Base-by-base conservation (phyloP, 164 flowering plant species). In the Akebia trifoliata region DNA sequence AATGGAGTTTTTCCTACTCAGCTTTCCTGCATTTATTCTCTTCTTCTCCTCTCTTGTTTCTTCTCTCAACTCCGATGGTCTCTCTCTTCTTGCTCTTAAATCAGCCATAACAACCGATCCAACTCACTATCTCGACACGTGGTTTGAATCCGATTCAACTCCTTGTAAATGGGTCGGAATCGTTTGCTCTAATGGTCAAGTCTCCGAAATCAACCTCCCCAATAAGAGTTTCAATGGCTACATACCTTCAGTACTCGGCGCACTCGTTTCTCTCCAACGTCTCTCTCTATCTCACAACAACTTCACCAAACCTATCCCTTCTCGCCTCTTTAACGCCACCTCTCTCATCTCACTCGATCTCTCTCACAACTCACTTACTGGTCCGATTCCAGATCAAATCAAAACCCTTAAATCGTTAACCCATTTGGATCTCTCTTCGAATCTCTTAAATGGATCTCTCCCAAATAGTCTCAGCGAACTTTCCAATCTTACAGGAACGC, bases 51-150 rank as follows among this genome's bases (percentile, higher is more conserved):
- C 37, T 1, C 37, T 54, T 20, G 31, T 57, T 8, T 52, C 50
- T 52, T 71, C 87, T 7, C 79, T 87, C 49, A 93, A 72, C 75
- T 64, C 96, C 8, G 99, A 94, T 57, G 97, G 96, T 3, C 78
- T 94, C 32, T 71, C 97, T 1, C 96, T 94, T 40, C 83, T 94
- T 11, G 86, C 99, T 8, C 85, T 94, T 31, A 94, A 93, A 75
- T 66, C 89, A 24, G 90, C 99, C 67, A 73, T 87, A 18, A 56
- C 84, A 1, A 35, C 67, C 32, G 99, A 94, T 66, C 97, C 96
- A 21, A 59, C 74, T 12, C 63, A 50, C 20, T 46, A 63, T 9
- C 82, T 94, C 8, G 30, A 45, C 34, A 52, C 78, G 15, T 94
- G 97, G 99, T 69, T 71, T 32, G 87, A 80, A 1, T 59, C 76